Conservation (phyloP, 2,329 filamentous ascomycete genomes). For the Mycosphaerelloides madeirae region DNA sequence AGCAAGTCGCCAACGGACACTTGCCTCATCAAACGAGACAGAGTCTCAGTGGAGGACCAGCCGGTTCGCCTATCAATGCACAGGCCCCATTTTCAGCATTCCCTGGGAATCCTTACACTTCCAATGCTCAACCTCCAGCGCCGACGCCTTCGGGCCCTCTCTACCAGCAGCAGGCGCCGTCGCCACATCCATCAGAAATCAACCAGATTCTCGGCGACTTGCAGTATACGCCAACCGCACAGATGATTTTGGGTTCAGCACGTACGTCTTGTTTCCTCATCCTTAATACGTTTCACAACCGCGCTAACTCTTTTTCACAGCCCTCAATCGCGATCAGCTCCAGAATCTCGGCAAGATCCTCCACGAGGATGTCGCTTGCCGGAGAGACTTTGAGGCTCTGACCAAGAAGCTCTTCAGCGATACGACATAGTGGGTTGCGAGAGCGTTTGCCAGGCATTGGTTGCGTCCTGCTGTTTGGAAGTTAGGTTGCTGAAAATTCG, state of each 20-base stretch:
- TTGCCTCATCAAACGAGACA: slow-evolving; percentile 20
- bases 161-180: slow-evolving; percentile 7
- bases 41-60: slow-evolving; percentile 20
- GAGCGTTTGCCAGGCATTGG: neutral
- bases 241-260: slow-evolving; percentile 33
- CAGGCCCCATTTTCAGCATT: slow-evolving; percentile 34
- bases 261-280: neutral
- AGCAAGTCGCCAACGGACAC: slow-evolving; percentile 16
- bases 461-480: too few species aligned
- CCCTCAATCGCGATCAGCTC: slow-evolving; percentile 56
- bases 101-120: too few species aligned
- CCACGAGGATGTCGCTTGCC: slow-evolving; percentile 59
- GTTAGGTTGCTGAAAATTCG: too few species aligned
- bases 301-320: neutral
- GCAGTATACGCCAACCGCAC: slow-evolving; percentile 40
- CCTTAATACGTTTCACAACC: neutral
- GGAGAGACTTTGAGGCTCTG: slow-evolving; percentile 50
- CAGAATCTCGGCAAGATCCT: slow-evolving; percentile 66
- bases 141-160: slow-evolving; percentile 2
- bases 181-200: slow-evolving; percentile 31
- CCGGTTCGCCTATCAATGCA: slow-evolving; percentile 34
- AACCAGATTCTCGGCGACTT: slow-evolving; percentile 41
- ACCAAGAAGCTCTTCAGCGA: slow-evolving; percentile 19
- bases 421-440: neutral
- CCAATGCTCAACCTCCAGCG: too few species aligned